Percentiles rank a stretch among this genome's conserved stretches.
phyloP scores from a whole-genome alignment of 352 stramenopile genomes.

The Elongisporangium undulatum region DNA sequence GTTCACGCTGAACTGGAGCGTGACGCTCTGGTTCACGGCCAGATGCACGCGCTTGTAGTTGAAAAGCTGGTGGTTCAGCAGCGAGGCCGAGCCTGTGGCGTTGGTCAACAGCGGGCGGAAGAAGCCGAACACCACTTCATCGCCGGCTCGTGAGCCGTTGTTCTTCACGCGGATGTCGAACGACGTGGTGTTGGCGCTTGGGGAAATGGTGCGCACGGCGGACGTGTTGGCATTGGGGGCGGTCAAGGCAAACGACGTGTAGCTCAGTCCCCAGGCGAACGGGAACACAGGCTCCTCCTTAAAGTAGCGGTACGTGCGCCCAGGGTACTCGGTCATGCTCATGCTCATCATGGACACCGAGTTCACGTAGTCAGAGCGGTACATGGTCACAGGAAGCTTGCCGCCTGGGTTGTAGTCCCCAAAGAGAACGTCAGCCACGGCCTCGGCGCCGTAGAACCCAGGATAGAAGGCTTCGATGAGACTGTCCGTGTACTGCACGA shows the following conservation, averaged over 20 bases:
- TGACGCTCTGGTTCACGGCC: conserved; percentile 7
- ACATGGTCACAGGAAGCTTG: conserved; percentile 69
- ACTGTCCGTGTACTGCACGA: conserved; percentile 31
- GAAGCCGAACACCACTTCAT: conserved; percentile 44
- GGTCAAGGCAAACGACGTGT: conserved; percentile 51
- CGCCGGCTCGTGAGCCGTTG: conserved; percentile 20
- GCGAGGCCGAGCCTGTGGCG: conserved; percentile 26
- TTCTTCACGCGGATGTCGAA: conserved; percentile 29
- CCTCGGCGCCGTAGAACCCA: conserved; percentile 48
- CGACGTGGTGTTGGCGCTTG: conserved; percentile 11
- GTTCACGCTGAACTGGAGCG: conserved; percentile 17
- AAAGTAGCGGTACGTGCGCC: conserved; percentile 80
- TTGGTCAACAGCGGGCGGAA: conserved; percentile 39
- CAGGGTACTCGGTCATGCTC: conserved; percentile 69
- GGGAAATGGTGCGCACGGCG: conserved; percentile 9
- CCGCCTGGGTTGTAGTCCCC: conserved; percentile 54
- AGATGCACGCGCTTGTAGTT: conserved; percentile 29
- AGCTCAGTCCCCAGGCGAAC: conserved; percentile 78
- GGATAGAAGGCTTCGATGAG: conserved; percentile 60
- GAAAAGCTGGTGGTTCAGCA: conserved; percentile 57
- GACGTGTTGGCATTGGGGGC: neutral
- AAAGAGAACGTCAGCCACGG: conserved; percentile 61
- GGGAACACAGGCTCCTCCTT: conserved; percentile 62
- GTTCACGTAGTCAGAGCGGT: conserved; percentile 46
- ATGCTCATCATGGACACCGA: conserved; percentile 58